Base-by-base conservation (phyloP, 139 green algal species). In the Micractinium conductrix region DNA sequence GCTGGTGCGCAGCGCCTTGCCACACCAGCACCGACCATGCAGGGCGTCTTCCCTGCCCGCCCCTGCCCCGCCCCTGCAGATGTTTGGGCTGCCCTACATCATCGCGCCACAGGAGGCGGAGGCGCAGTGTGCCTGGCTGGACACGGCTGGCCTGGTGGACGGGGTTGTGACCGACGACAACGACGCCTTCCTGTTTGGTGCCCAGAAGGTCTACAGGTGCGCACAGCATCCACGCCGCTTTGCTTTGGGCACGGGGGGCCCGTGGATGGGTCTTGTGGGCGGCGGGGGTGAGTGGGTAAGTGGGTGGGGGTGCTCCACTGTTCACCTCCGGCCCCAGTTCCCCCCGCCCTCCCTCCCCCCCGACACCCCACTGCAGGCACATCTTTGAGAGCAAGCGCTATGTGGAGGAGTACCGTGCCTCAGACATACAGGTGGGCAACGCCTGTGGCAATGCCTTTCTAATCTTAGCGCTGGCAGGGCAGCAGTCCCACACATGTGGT, bases 61-160 rank as follows among this genome's bases (percentile, higher is more conserved):
- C 74, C 19, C n/a, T 50, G 8, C n/a, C 73, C 45, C 55, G 10
- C 33, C 50, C 26, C 12, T 72, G 38, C 92, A 95, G 87, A 88
- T 99, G 88, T 99, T 99, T 93, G 97, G 97, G 2, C 79, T 99
- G 86, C 97, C 97, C 7, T 99, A 95, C 88, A 95, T 99, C n/a
- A 93, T 99, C 40, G 97, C 97, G 12, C 97, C 97, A 14, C 91
- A 90, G 60, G 96, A 98, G 88, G 97, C 97, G 0, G 97, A 99
- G 87, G 97, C 97, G 26, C 97, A 99, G 93, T 98, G 95, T 83
- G 97, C 97, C 16, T 96, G 89, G 87, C 91, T 99, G 80, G 91
- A 99, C 68, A 50, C 65, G 0, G 68, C 87, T 1, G 93, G 93
- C 1, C 89, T 99, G 50, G 97, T 99, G 74, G 96, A 99, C 79